phyloP scores from a whole-genome alignment of 257 asterid species.

The Nicotiana tabacum region DNA sequence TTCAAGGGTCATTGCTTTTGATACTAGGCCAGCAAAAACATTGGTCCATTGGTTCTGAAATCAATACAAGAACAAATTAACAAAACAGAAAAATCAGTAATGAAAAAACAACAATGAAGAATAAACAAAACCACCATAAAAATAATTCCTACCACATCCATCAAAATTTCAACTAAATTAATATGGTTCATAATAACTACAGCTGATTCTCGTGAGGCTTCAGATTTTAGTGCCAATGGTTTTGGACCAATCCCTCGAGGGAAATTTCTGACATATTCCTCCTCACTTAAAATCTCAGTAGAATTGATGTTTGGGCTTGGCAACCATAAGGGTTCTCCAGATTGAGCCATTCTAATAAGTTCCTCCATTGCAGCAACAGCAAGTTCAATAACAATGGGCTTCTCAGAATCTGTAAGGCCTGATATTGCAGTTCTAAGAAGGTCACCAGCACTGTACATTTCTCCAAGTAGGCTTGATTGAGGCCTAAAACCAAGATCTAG shows the following conservation, averaged over 20 bases:
- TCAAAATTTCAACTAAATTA: constrained; percentile 72
- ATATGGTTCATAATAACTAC: constrained; percentile 89
- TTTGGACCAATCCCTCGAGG: constrained; percentile 95
- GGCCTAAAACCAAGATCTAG: constrained; percentile 51
- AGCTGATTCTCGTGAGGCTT: constrained; percentile 80
- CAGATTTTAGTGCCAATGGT: constrained; percentile 68
- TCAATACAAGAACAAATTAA: neutral
- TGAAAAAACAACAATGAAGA: too few relatives aligned
- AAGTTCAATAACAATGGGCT: constrained; percentile 61
- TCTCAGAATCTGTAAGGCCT: constrained; percentile 54
- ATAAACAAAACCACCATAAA: neutral
- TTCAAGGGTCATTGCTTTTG: constrained; percentile 26
- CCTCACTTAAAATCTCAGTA: constrained; percentile 48
- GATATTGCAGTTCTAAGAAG: constrained; percentile 45
- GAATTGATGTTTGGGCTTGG: constrained; percentile 23
- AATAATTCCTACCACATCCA: constrained; percentile 71
- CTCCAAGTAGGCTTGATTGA: constrained; percentile 41
- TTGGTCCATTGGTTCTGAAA: constrained; percentile 73
- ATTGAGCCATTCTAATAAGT: constrained; percentile 50
- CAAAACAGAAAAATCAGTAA: neutral
- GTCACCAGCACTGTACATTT: constrained; percentile 47
- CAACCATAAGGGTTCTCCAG: constrained; percentile 62
- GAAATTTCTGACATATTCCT: constrained; percentile 62
- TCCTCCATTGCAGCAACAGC: constrained; percentile 88
- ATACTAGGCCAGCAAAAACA: constrained; percentile 20